These are phyloP conservation scores for Ophiostoma piceae DNA, from an alignment of 2,329 filamentous ascomycete species.

Conservation along the genomic window DNA sequence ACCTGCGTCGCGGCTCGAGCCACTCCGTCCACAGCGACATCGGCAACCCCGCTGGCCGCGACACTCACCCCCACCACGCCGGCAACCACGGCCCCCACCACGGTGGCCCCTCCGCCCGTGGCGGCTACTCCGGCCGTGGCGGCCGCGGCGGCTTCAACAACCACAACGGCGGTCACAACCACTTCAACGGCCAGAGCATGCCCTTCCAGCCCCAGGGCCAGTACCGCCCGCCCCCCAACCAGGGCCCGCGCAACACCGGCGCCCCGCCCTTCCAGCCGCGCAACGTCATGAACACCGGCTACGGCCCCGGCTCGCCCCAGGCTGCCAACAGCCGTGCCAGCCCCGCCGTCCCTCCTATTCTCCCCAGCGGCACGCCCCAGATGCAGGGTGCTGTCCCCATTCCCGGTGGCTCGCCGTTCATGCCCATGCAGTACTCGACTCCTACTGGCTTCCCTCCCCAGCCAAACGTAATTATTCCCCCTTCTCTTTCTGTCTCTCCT, in stretches of 20 bases:
- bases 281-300: constrained; percentile 38
- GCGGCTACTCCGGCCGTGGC: constrained; percentile 47
- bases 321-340: constrained; percentile 51
- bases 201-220: constrained; percentile 40
- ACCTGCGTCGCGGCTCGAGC: constrained; percentile 80
- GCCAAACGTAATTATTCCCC: constrained; percentile 26
- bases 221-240: constrained; percentile 39
- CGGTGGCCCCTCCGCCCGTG: constrained; percentile 55
- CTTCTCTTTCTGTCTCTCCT: constrained; percentile 15
- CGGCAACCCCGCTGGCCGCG: constrained; percentile 56
- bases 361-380: constrained; percentile 57
- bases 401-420: constrained; percentile 39
- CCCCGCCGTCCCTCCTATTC: constrained; percentile 61
- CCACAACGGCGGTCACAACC: constrained; percentile 34
- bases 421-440: constrained; percentile 16
- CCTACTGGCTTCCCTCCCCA: constrained; percentile 25
- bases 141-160: constrained; percentile 47
- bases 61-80: constrained; percentile 58
- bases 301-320: constrained; percentile 57
- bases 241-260: constrained; percentile 47
- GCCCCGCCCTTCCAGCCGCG: constrained; percentile 43
- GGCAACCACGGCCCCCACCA: constrained; percentile 66
- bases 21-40: constrained; percentile 71
- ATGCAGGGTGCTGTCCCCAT: constrained; percentile 59
- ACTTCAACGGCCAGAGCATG: constrained; percentile 44